Conservation (phyloP, 306 rosid genomes). For the Cajanus cajan region DNA sequence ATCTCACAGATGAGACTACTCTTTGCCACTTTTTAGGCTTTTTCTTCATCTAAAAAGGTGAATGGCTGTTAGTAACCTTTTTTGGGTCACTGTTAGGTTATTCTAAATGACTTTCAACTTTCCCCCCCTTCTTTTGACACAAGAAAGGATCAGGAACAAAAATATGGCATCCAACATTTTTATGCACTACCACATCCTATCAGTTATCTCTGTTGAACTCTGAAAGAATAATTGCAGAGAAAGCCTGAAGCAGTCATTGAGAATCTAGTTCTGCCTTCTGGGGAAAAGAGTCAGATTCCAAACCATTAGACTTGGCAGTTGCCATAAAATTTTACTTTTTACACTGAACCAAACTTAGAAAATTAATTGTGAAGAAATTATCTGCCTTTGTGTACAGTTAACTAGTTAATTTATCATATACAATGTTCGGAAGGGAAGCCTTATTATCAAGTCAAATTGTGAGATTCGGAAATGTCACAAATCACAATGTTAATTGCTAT, state of each 20-base stretch:
- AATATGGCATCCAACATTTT: conserved; percentile 8
- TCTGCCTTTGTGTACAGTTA: neutral
- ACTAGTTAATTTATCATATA: neutral
- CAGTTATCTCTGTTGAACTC: conserved; percentile 31
- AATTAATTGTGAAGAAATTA: neutral
- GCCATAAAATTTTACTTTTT: neutral
- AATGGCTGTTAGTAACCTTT: conserved; percentile 21
- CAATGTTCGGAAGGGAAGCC: neutral
- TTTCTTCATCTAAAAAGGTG: conserved; percentile 13
- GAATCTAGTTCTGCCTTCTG: conserved; percentile 32
- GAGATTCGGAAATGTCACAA: neutral
- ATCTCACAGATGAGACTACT: conserved; percentile 23
- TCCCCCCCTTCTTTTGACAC: conserved; percentile 22
- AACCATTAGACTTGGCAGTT: neutral
- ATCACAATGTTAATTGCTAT: neutral
- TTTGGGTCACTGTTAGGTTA: conserved; percentile 22
- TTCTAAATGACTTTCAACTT: conserved; percentile 28
- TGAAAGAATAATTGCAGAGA: conserved; percentile 34
- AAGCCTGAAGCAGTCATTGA: conserved; percentile 32
- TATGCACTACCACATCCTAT: conserved; percentile 22
- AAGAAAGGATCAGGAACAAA: neutral
- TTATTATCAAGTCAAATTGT: neutral
- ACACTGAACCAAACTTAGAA: neutral
- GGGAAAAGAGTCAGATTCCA: conserved; percentile 21
- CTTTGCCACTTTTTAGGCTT: neutral